phyloP scores from a whole-genome alignment of 2,329 filamentous ascomycete genomes.

The Sphaerulina vaccinii region DNA sequence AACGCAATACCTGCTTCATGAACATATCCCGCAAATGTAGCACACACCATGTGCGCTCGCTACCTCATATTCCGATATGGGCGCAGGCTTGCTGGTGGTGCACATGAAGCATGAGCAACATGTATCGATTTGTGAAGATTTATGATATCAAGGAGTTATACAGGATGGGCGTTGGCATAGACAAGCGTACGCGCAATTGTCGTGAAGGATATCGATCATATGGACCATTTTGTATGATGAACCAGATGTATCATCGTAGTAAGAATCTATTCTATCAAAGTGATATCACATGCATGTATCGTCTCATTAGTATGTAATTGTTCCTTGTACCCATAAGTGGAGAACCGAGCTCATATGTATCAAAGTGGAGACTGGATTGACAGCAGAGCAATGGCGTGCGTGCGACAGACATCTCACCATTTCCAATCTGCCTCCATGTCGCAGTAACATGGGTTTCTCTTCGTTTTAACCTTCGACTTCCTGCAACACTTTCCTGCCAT shows the following conservation, averaged over 20 bases:
- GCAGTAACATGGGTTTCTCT: too few relatives aligned
- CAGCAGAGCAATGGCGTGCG: background rate
- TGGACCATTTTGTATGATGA: background rate
- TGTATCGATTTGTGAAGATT: background rate
- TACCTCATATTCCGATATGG: background rate
- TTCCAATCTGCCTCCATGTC: too few relatives aligned
- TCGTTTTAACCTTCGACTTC: too few relatives aligned
- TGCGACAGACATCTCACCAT: background rate
- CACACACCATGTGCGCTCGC: background rate
- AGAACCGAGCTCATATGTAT: background rate
- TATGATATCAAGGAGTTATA: background rate
- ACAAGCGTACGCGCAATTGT: background rate
- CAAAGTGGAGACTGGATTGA: background rate
- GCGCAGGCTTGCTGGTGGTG: too few relatives aligned
- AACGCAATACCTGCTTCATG: too few relatives aligned
- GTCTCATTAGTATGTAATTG: too few relatives aligned
- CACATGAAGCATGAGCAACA: background rate
- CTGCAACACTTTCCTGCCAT: slow-evolving; percentile 35
- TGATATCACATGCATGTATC: too few relatives aligned
- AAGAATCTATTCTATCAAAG: background rate
- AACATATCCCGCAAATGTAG: background rate
- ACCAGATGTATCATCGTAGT: background rate
- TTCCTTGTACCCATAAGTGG: too few relatives aligned
- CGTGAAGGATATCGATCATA: background rate
- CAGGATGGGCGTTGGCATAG: background rate